These are phyloP conservation scores for Paracamarosporium sp. DNA, from an alignment of 2,329 filamentous ascomycete species.

Conservation along the genomic window DNA sequence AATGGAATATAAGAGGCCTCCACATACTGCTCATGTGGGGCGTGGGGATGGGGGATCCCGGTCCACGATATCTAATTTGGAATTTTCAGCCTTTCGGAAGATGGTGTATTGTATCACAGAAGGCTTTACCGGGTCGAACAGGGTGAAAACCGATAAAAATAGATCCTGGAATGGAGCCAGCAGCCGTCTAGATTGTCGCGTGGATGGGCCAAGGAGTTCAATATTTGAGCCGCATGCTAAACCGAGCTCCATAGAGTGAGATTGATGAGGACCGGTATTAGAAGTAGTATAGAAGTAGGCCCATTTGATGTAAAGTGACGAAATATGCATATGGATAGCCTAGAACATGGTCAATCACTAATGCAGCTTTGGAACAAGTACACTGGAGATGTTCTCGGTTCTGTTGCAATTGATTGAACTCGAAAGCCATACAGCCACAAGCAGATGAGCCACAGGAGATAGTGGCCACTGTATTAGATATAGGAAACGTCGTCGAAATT, in stretches of 20 bases:
- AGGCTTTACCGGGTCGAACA: not conserved
- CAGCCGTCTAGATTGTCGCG: not conserved
- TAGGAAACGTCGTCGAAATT: no score
- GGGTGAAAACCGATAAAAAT: not conserved
- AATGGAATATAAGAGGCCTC: not conserved
- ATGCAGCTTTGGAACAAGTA: not conserved
- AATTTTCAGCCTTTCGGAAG: not conserved
- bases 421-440: not conserved
- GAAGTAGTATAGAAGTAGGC: not conserved
- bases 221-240: not conserved
- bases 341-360: not conserved
- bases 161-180: not conserved
- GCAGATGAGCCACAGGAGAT: no score
- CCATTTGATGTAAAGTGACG: not conserved
- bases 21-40: conserved; percentile 2
- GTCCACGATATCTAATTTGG: not conserved
- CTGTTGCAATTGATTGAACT: not conserved
- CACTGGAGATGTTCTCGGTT: conserved; percentile 3
- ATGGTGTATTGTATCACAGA: not conserved
- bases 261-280: not conserved
- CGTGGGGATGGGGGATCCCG: not conserved
- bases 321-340: not conserved
- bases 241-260: not conserved
- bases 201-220: not conserved
- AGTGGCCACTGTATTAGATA: no score